Evolutionary conservation across 345 rosid species (phyloP).

Genomic region (Heritiera littoralis): DNA sequence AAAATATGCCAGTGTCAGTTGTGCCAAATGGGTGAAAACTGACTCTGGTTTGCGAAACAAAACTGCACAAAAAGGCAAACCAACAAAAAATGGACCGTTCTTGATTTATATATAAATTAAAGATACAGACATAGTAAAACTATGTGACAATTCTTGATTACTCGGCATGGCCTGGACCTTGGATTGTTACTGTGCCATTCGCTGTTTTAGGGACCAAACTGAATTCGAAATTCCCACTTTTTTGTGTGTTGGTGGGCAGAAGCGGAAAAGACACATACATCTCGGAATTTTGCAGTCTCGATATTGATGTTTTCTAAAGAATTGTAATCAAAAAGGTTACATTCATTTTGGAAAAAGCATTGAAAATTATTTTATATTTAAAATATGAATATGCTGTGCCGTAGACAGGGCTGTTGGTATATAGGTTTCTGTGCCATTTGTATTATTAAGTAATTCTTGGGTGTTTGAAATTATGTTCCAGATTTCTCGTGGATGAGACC

Average conservation of each 20-base stretch:
- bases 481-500: slow-evolving; percentile 88
- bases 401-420: not conserved
- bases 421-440: slow-evolving; percentile 8
- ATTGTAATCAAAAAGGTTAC: not conserved
- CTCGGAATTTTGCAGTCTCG: not conserved
- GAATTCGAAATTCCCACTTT: not conserved
- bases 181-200: not conserved
- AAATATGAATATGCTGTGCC: not conserved
- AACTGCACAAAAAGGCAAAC: not conserved
- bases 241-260: not conserved
- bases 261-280: not conserved
- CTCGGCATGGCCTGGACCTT: not conserved
- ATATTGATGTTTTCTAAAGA: not conserved
- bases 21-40: not conserved
- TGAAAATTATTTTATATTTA: not conserved
- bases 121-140: not conserved
- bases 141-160: not conserved
- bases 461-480: slow-evolving; percentile 20
- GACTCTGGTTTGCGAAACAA: not conserved
- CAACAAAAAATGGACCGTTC: slow-evolving; percentile 1
- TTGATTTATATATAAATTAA: not conserved
- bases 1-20: too few species aligned
- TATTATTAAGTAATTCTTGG: not conserved
- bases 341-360: slow-evolving; percentile 4
- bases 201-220: not conserved